Base-by-base conservation (phyloP, 1,284 basidiomycete genomes). In the Flammula alnicola region DNA sequence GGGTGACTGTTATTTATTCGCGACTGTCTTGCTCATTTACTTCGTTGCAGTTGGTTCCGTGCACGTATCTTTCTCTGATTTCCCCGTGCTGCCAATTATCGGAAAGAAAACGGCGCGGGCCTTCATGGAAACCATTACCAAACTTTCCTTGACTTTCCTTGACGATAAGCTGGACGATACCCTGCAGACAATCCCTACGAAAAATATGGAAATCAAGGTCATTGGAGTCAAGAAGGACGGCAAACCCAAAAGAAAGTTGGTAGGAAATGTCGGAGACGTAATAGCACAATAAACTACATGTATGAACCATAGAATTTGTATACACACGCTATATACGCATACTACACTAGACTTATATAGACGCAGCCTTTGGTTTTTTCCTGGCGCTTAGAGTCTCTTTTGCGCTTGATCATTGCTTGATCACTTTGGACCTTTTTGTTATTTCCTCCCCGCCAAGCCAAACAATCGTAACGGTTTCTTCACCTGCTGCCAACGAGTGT, bases 41-140 rank as follows among this genome's bases (percentile, higher is more conserved):
- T 8, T 47, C 40, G 32, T 39, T 36, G 14, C 43, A 83, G 79
- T 81, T 40, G 72, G 75, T 44, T 77, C 75, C 10, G 60, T 68
- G 45, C 84, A 86, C 52, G 59, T 69, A 20, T 75, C 76, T 5
- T 86, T 87, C 62, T 86, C 84, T 7, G 85, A 87, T 58, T 80
- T 81, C 47, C 66, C 67, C 7, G 57, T 77, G 20, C 69, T 83
- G 26, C 77, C 77, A 22, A 33, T 79, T 14, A 43, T 77, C 16
- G 61, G 69, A 23, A 71, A 60, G 10, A 69, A 66, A 49, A 48
- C 54, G n/a, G 71, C 74, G 11, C 57, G 55, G 10, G 58, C 52
- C 7, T 61, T 81, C 10, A 63, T 80, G 52, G 63, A 78, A 48
- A 66, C 69, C 12, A 73, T 81, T 30, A 53, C 68, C 2, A 61